A percentile compares a stretch with the other conserved stretches of the same genome.
Evolutionary conservation across 164 flowering plant species (phyloP).

Genomic region (Litsea cubeba): DNA sequence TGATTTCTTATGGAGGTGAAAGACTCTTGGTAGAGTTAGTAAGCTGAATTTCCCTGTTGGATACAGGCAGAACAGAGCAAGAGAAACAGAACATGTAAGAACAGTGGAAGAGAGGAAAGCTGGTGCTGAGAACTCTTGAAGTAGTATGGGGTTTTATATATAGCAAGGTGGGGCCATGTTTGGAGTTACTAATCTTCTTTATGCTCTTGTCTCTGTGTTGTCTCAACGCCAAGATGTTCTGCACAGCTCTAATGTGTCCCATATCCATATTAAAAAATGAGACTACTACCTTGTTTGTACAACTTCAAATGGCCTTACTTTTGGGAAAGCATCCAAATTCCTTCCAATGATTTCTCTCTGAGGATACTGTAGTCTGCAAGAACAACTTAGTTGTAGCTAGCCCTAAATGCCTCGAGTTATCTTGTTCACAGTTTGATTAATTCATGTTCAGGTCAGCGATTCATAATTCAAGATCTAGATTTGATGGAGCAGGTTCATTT

Average conservation of each 20-base stretch:
- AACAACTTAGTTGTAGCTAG: no score
- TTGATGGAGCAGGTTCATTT: no score
- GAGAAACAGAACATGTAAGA: background rate
- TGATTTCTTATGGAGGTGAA: background rate
- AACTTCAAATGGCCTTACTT: no score
- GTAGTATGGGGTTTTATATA: background rate
- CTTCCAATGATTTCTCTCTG: background rate
- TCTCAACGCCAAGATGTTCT: conserved; percentile 4
- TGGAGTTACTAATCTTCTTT: background rate
- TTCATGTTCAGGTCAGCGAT: no score
- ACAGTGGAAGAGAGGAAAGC: conserved; percentile 6
- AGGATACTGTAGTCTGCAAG: no score
- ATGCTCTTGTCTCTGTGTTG: background rate
- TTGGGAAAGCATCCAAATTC: background rate
- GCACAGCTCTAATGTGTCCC: background rate
- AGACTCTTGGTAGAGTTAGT: background rate
- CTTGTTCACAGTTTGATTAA: no score
- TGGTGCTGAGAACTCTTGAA: background rate
- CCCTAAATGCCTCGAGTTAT: no score
- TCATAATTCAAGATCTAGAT: no score
- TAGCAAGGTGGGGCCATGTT: conserved; percentile 1
- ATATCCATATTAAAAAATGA: background rate
- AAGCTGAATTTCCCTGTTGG: background rate
- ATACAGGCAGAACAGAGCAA: background rate
- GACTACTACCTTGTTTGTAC: background rate